Conservation (phyloP, 2,329 filamentous ascomycete species). For the Ascochyta koolunga region DNA sequence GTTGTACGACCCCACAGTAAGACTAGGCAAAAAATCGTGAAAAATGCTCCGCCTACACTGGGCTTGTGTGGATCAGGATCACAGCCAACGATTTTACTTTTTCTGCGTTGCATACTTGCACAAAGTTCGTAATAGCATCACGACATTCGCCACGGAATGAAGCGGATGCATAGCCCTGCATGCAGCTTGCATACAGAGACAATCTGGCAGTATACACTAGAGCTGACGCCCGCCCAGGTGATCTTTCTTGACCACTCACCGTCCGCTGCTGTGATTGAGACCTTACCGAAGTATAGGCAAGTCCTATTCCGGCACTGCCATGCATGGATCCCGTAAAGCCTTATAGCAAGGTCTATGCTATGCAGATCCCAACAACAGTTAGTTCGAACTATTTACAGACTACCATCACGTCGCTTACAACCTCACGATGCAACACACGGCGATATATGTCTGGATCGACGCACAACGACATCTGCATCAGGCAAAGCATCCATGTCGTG, state of each 20-base stretch:
- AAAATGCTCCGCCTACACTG: neutral
- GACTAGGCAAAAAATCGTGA: neutral
- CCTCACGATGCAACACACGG: slow-evolving; percentile 9
- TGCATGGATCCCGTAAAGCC: slow-evolving; percentile 6
- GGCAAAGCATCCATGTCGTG: neutral
- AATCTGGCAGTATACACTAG: slow-evolving; percentile 6
- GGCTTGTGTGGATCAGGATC: neutral
- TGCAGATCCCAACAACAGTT: neutral
- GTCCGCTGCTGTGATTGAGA: neutral
- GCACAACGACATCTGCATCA: neutral
- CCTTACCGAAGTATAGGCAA: slow-evolving; percentile 3
- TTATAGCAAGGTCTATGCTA: slow-evolving; percentile 2
- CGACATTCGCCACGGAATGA: slow-evolving; percentile 10
- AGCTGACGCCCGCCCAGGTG: slow-evolving; percentile 10
- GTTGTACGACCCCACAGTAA: neutral
- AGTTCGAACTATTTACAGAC: slow-evolving; percentile 10
- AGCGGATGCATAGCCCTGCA: slow-evolving; percentile 1
- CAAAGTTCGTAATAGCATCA: slow-evolving; percentile 1
- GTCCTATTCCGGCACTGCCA: neutral
- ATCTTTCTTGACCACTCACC: slow-evolving; percentile 7
- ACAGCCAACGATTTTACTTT: neutral
- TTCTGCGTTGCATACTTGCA: neutral
- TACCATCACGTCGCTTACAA: slow-evolving; percentile 5
- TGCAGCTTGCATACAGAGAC: slow-evolving; percentile 3
- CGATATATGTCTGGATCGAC: slow-evolving; percentile 10